Conservation (phyloP, 163 green algal species). For the Chloromonas sp. region DNA sequence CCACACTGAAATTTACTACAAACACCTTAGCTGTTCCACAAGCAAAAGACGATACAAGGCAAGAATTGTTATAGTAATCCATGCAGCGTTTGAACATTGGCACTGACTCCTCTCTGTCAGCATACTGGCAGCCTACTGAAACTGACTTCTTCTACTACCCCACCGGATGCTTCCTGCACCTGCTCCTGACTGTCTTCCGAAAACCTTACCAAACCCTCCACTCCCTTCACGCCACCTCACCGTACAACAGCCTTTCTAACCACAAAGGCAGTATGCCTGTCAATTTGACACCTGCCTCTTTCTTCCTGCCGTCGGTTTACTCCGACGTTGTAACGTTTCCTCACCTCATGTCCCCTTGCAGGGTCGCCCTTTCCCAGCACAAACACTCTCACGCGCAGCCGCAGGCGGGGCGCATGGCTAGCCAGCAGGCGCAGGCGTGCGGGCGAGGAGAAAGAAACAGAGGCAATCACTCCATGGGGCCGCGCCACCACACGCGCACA, state of each 20-base stretch:
- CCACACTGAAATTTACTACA: neutral
- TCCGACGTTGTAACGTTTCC: neutral
- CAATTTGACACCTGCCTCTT: too few relatives aligned
- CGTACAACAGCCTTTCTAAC: neutral
- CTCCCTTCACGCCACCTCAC: neutral
- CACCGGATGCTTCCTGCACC: neutral
- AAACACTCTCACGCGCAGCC: neutral
- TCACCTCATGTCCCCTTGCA: neutral
- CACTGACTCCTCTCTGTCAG: neutral
- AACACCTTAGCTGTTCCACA: neutral
- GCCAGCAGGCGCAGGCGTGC: slow-evolving; percentile 1
- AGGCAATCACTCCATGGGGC: neutral
- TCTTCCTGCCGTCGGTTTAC: neutral
- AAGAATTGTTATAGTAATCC: neutral
- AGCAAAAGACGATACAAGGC: neutral
- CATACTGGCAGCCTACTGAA: neutral
- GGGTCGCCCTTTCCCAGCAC: slow-evolving; percentile 1
- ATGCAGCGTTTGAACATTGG: neutral
- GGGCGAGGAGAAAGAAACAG: neutral
- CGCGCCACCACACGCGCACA: neutral
- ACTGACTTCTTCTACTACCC: neutral
- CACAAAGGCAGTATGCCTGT: too few relatives aligned
- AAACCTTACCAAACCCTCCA: neutral
- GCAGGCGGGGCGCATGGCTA: neutral
- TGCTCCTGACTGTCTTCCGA: neutral